Conservation (phyloP, 1,139 yeast genomes). For the Candida pseudocylindracea region DNA sequence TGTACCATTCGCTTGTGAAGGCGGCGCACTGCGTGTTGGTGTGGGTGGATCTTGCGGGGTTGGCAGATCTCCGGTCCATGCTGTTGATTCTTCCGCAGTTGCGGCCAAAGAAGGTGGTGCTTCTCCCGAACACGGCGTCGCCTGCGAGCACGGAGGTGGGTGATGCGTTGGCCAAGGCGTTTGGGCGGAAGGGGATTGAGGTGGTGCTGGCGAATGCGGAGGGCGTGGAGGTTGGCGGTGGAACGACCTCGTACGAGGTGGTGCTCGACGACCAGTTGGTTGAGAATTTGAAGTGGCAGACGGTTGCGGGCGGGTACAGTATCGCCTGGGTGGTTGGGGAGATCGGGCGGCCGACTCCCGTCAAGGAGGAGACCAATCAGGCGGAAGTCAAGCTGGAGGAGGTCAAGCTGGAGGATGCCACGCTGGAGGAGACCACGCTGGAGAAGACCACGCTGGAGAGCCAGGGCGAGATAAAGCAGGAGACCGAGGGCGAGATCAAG, state of each 20-base stretch:
- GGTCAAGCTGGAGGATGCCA: neutral
- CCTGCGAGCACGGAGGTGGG: conserved; percentile 2
- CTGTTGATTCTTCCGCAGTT: conserved; percentile 59
- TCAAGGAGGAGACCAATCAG: conserved; percentile 62
- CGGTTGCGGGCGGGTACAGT: conserved; percentile 10
- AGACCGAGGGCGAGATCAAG: neutral
- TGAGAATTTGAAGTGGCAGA: conserved; percentile 61
- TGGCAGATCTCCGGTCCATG: conserved; percentile 69
- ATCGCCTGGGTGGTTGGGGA: too few relatives aligned
- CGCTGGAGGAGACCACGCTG: conserved; percentile 54
- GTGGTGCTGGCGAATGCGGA: conserved; percentile 15
- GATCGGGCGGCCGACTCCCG: conserved; percentile 26
- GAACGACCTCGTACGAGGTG: conserved; percentile 25
- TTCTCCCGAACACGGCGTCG: conserved; percentile 24
- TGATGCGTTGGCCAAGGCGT: conserved; percentile 5
- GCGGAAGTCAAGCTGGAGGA: conserved; percentile 24
- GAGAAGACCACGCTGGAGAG: conserved; percentile 3
- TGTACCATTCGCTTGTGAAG: conserved; percentile 10
- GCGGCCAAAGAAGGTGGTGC: conserved; percentile 55
- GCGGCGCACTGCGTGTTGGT: conserved; percentile 39
- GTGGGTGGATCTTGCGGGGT: conserved; percentile 65
- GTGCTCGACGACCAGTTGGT: conserved; percentile 47
- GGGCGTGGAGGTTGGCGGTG: conserved; percentile 29
- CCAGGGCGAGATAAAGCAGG: neutral
- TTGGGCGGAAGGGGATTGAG: conserved; percentile 10